Conservation (phyloP, 192 early-diverging fungal genomes). For the Backusella westeae region DNA sequence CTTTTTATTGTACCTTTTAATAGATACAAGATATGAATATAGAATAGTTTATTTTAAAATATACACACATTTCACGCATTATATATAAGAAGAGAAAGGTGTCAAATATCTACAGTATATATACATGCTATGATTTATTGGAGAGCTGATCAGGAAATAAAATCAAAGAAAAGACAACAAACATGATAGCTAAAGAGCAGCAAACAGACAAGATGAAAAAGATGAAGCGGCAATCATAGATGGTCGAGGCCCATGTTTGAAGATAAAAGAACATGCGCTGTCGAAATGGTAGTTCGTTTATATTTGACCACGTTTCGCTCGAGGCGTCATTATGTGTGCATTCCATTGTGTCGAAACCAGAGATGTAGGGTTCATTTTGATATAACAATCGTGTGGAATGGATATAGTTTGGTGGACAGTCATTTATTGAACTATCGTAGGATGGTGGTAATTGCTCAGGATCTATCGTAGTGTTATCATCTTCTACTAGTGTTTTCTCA, state of each 20-base stretch:
- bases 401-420: neutral
- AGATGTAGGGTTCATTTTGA: neutral
- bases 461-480: neutral
- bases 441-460: neutral
- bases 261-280: neutral
- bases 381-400: neutral
- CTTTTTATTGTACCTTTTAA: neutral
- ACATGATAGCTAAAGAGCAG: neutral
- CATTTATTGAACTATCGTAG: neutral
- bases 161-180: neutral
- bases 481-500: neutral
- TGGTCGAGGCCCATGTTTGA: neutral
- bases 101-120: neutral
- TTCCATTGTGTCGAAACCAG: neutral
- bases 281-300: neutral
- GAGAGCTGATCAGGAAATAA: neutral
- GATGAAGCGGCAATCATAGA: neutral
- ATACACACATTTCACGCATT: neutral
- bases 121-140: neutral
- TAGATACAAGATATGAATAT: neutral
- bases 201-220: neutral
- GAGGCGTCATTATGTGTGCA: neutral
- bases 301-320: neutral
- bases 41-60: constrained; percentile 1
- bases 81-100: neutral